phyloP scores from a whole-genome alignment of 1,139 yeast genomes.

The Diutina ranongensis region DNA sequence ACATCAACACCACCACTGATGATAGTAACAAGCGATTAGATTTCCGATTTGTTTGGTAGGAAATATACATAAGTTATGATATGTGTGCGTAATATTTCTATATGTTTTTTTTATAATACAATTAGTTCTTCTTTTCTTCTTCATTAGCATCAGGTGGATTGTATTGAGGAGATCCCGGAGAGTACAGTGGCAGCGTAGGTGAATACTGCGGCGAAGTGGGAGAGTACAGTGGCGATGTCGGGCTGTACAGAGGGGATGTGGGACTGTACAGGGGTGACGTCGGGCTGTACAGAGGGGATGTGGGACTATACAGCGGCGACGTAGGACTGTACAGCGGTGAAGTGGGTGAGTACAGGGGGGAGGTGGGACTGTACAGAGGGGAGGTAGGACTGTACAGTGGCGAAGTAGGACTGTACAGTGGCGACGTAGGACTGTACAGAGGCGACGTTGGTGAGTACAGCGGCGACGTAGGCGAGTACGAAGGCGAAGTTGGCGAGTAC shows the following conservation, averaged over 20 bases:
- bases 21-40: constrained; percentile 47
- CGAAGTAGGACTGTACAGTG: constrained; percentile 5
- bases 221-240: constrained; percentile 5
- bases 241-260: constrained; percentile 4
- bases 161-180: constrained; percentile 2
- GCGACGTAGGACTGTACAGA: constrained; percentile 3
- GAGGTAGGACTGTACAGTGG: constrained; percentile 4
- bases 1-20: constrained; percentile 31
- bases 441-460: constrained; percentile 6
- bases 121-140: constrained; percentile 2
- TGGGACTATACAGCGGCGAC: constrained; percentile 5
- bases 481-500: constrained; percentile 6
- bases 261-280: constrained; percentile 5
- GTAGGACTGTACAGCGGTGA: constrained; percentile 5
- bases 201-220: constrained; percentile 6
- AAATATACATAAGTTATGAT: background rate
- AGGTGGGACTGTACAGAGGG: constrained; percentile 3
- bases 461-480: constrained; percentile 6
- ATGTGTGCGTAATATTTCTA: background rate
- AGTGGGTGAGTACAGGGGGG: constrained; percentile 6
- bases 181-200: constrained; percentile 6
- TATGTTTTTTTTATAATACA: constrained; percentile 4
- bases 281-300: constrained; percentile 5
- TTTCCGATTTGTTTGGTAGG: constrained; percentile 22
- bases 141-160: constrained; percentile 1